A percentile compares a stretch with the other conserved stretches of the same genome.
These are phyloP conservation scores for Clonostachys rhizophaga DNA, from an alignment of 2,329 filamentous ascomycete genomes.

Conservation along the genomic window DNA sequence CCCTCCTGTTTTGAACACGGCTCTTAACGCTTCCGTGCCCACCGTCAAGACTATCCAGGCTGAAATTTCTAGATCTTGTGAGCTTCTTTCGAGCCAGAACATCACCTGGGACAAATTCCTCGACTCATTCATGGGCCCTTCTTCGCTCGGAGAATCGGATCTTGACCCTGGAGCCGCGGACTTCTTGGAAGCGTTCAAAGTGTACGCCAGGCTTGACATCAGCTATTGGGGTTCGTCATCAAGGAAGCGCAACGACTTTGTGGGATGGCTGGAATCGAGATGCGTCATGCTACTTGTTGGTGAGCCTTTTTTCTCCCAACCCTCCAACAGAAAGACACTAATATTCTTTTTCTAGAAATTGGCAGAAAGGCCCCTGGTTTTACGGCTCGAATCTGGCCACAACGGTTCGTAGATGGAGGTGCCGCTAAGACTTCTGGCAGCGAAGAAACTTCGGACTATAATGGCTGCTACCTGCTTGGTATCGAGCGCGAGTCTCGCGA, in stretches of 20 bases:
- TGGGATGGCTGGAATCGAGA: slow-evolving; percentile 61
- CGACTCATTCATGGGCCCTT: neutral
- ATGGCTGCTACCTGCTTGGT: slow-evolving; percentile 59
- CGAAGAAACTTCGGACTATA: slow-evolving; percentile 34
- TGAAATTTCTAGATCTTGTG: slow-evolving; percentile 44
- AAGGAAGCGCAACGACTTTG: slow-evolving; percentile 46
- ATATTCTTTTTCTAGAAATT: slow-evolving; percentile 35
- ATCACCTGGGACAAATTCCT: slow-evolving; percentile 36
- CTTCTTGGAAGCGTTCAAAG: slow-evolving; percentile 47
- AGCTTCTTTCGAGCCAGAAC: slow-evolving; percentile 24
- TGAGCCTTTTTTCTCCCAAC: slow-evolving; percentile 22
- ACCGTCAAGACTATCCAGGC: slow-evolving; percentile 44
- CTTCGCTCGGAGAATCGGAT: neutral
- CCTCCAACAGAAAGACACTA: too few relatives aligned
- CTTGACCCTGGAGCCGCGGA: slow-evolving; percentile 22
- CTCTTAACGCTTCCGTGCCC: slow-evolving; percentile 45
- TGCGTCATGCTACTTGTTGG: slow-evolving; percentile 53
- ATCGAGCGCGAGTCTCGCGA: slow-evolving; percentile 28
- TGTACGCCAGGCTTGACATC: slow-evolving; percentile 55
- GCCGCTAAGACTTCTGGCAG: neutral
- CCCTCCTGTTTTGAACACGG: slow-evolving; percentile 56
- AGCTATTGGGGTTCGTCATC: slow-evolving; percentile 61
- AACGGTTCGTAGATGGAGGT: slow-evolving; percentile 42
- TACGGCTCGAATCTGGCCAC: slow-evolving; percentile 57
- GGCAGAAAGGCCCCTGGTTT: slow-evolving; percentile 44